Conservation (phyloP, 768 basidiomycete species). For the Dendrothele bispora region DNA sequence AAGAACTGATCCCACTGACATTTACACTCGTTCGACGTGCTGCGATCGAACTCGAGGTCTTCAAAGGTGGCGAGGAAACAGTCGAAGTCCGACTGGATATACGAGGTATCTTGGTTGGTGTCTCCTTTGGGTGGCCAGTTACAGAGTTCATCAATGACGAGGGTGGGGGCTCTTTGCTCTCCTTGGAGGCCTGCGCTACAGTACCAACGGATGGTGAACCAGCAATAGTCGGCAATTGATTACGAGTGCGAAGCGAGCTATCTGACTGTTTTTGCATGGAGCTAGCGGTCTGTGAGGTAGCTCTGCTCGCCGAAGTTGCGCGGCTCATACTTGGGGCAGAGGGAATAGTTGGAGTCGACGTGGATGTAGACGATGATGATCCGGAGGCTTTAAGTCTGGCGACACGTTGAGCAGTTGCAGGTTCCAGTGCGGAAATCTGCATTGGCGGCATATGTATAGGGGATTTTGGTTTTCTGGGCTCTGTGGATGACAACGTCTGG, state of each 20-base stretch:
- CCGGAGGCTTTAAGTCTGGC: constrained; percentile 71
- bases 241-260: constrained; percentile 69
- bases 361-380: constrained; percentile 44
- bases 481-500: constrained; percentile 82
- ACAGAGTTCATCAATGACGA: constrained; percentile 53
- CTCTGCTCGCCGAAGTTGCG: constrained; percentile 53
- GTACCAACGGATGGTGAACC: constrained; percentile 89
- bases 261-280: constrained; percentile 89
- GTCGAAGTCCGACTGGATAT: constrained; percentile 86
- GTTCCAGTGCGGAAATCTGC: constrained; percentile 84
- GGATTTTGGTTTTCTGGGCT: constrained; percentile 71
- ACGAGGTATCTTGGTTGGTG: constrained; percentile 90
- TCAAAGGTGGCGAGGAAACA: constrained; percentile 68
- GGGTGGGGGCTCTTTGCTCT: constrained; percentile 55
- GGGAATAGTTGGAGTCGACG: constrained; percentile 21
- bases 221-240: constrained; percentile 86
- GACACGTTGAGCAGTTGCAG: constrained; percentile 80
- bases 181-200: constrained; percentile 50
- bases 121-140: constrained; percentile 67
- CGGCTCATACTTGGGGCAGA: constrained; percentile 6
- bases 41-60: constrained; percentile 50
- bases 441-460: constrained; percentile 82
- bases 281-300: constrained; percentile 81
- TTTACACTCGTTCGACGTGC: constrained; percentile 69
- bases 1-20: constrained; percentile 49